Evolutionary conservation across 164 flowering plant species (phyloP).

Genomic region (Liriodendron chinense): DNA sequence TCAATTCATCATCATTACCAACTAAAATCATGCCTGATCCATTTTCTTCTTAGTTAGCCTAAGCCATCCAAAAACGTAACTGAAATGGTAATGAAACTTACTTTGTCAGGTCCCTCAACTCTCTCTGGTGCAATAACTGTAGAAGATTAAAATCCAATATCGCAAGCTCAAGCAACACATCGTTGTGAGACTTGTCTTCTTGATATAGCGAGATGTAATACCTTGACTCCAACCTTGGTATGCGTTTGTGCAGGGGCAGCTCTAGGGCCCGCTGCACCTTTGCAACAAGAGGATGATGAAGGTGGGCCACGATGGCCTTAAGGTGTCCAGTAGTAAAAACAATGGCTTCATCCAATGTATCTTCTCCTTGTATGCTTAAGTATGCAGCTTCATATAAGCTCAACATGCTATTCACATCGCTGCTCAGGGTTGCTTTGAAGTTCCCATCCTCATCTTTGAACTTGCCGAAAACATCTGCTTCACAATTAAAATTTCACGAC

Average conservation of each 20-base stretch:
- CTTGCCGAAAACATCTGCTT: constrained; percentile 4
- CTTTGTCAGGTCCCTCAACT: constrained; percentile 35
- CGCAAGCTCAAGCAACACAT: constrained; percentile 29
- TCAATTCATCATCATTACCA: no score
- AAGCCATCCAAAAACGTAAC: no score
- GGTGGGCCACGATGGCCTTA: no score
- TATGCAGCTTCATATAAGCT: constrained; percentile 5
- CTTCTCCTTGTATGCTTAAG: constrained; percentile 1
- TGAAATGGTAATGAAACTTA: constrained; percentile 15
- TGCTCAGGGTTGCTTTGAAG: not conserved
- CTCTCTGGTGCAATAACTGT: constrained; percentile 29
- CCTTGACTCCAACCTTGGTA: constrained; percentile 32
- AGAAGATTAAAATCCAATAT: constrained; percentile 23
- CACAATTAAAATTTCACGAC: not conserved
- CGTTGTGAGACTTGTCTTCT: constrained; percentile 9
- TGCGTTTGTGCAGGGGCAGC: constrained; percentile 41
- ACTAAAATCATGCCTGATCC: no score
- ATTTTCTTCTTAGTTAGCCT: no score
- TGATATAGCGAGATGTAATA: constrained; percentile 15
- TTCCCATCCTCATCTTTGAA: not conserved
- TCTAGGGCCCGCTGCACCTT: constrained; percentile 16
- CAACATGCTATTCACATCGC: not conserved
- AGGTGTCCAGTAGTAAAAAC: constrained; percentile 9
- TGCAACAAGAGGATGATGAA: no score
- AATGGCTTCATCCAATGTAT: constrained; percentile 2